These are phyloP conservation scores for Tuber magnatum DNA, from an alignment of 495 filamentous ascomycete species.

Conservation along the genomic window DNA sequence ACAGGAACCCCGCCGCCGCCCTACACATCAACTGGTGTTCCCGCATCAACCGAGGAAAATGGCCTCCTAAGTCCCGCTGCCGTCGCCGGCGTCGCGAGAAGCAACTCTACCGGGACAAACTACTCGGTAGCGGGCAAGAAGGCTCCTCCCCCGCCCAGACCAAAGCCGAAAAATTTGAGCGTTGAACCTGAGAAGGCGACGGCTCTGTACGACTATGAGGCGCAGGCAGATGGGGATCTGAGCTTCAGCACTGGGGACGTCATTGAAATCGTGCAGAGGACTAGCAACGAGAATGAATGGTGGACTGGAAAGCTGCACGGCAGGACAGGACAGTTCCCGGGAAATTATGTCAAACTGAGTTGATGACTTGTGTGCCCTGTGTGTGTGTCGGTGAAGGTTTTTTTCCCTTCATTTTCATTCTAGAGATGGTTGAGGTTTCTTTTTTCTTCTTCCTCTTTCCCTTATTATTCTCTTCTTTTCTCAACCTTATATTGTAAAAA, in stretches of 20 bases:
- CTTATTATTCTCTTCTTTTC: background rate
- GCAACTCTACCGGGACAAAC: conserved; percentile 49
- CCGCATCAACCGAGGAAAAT: conserved; percentile 17
- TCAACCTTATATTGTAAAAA: background rate
- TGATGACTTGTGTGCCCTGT: conserved; percentile 9
- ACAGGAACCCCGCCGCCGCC: conserved; percentile 63
- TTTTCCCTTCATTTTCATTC: conserved; percentile 7
- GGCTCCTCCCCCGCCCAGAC: conserved; percentile 80
- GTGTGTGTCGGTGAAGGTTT: conserved; percentile 11
- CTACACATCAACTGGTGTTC: conserved; percentile 48
- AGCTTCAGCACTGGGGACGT: conserved; percentile 84
- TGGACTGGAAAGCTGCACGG: conserved; percentile 77
- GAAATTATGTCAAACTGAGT: conserved; percentile 51
- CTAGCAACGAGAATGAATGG: conserved; percentile 90
- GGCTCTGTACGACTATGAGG: conserved; percentile 90
- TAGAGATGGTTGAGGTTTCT: conserved; percentile 20
- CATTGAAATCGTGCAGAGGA: conserved; percentile 78
- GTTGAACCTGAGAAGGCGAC: conserved; percentile 72
- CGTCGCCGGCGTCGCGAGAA: conserved; percentile 48
- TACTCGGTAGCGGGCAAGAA: conserved; percentile 62
- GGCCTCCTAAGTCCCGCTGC: conserved; percentile 22
- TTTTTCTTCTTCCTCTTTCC: conserved; percentile 8
- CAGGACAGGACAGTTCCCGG: conserved; percentile 85
- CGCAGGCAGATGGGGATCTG: conserved; percentile 88
- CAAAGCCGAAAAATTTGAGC: conserved; percentile 71